phyloP scores from a whole-genome alignment of 2,329 filamentous ascomycete species.

The Aureobasidium sp. region DNA sequence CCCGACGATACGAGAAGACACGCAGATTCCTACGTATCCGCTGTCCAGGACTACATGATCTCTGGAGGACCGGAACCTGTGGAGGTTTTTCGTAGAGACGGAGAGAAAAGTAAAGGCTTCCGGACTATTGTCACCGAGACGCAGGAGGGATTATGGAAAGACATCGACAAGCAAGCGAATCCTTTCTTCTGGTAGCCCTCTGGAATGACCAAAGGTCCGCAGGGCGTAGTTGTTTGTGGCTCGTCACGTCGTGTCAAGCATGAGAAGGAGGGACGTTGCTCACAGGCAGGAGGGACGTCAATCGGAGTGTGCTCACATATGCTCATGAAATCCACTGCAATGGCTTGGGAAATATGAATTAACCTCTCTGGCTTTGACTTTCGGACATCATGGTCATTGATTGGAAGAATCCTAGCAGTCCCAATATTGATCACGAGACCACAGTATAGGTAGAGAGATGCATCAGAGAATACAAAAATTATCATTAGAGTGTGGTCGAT shows the following conservation, averaged over 20 bases:
- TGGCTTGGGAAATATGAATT: too few species aligned
- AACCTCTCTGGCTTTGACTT: too few species aligned
- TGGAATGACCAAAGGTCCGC: neutral
- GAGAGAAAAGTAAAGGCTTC: neutral
- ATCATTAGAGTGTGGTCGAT: neutral
- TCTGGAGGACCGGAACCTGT: neutral
- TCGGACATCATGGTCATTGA: too few species aligned
- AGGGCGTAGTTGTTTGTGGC: too few species aligned
- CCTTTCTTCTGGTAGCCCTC: neutral
- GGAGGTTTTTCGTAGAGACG: neutral
- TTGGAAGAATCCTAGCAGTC: too few species aligned
- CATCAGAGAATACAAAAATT: neutral
- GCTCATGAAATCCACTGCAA: too few species aligned
- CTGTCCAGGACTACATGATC: neutral
- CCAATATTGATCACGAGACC: too few species aligned
- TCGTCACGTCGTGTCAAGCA: too few species aligned
- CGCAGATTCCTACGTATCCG: neutral
- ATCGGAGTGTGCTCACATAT: too few species aligned
- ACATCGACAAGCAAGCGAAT: neutral
- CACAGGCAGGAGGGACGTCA: too few species aligned
- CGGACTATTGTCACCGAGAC: neutral
- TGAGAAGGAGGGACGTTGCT: too few species aligned
- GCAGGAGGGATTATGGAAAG: neutral
- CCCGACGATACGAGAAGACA: neutral
- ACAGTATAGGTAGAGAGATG: too few species aligned